Percentiles rank a stretch among this genome's conserved stretches.
Evolutionary conservation across 768 basidiomycete species (phyloP).

Genomic region (Erythrobasidium yunnanense): DNA sequence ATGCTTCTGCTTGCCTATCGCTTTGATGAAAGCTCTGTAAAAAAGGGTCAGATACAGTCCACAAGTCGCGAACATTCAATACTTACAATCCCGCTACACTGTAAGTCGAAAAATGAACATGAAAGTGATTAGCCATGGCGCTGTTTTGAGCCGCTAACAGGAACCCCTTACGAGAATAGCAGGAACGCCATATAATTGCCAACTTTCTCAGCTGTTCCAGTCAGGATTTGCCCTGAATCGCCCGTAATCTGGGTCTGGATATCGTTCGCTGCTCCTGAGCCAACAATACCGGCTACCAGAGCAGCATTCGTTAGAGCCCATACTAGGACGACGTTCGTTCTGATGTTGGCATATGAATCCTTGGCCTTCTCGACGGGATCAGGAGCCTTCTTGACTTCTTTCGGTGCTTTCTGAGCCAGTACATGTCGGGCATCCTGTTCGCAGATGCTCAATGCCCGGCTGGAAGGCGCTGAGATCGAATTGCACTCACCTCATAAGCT

Average conservation of each 20-base stretch:
- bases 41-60: too few species aligned
- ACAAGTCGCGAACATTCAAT: too few species aligned
- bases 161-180: conserved; percentile 29
- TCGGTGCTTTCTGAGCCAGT: conserved; percentile 64
- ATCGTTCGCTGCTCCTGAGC: not conserved
- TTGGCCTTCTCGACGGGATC: conserved; percentile 60
- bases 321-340: conserved; percentile 80
- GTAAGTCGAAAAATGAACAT: too few species aligned
- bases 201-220: conserved; percentile 15
- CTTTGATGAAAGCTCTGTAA: conserved; percentile 36
- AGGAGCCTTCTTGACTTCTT: conserved; percentile 54
- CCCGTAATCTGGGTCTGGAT: not conserved
- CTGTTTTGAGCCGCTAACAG: not conserved
- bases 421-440: conserved; percentile 78
- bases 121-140: not conserved
- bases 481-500: conserved; percentile 8
- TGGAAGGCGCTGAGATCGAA: conserved; percentile 47
- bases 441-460: conserved; percentile 80
- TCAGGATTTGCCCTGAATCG: not conserved
- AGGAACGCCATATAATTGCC: conserved; percentile 37
- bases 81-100: too few species aligned
- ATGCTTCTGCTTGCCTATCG: too few species aligned
- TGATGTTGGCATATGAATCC: conserved; percentile 76
- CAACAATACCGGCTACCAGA: conserved; percentile 23
- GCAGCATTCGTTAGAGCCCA: conserved; percentile 40